phyloP scores from a whole-genome alignment of 1,284 basidiomycete species.

The Puccinia triticina region DNA sequence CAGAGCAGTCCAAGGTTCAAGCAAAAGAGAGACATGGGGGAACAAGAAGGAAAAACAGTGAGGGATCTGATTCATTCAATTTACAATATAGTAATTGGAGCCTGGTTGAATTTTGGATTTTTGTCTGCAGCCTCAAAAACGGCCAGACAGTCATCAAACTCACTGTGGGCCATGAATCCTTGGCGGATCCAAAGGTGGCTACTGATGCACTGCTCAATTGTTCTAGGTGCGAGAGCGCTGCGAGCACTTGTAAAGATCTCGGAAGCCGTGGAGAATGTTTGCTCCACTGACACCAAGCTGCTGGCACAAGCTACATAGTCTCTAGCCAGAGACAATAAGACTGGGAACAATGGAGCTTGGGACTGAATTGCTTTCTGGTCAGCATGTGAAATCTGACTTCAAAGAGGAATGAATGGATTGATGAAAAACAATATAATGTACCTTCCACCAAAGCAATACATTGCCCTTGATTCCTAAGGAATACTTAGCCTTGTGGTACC shows the following conservation, averaged over 20 bases:
- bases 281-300: neutral
- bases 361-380: neutral
- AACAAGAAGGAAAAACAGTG: no score
- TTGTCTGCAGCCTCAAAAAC: neutral
- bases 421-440: no score
- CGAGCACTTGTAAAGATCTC: neutral
- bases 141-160: neutral
- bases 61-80: no score
- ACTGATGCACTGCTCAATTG: no score
- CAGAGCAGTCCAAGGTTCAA: no score
- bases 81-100: no score
- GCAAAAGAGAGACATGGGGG: no score
- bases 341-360: neutral
- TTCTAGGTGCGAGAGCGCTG: neutral
- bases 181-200: neutral
- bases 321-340: neutral
- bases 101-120: neutral
- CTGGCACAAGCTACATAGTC: conserved; percentile 7
- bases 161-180: neutral
- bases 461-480: conserved; percentile 5
- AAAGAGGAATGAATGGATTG: neutral
- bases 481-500: neutral
- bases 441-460: conserved; percentile 4
- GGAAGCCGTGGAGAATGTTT: neutral
- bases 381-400: neutral